Conservation (phyloP, 2,329 filamentous ascomycete species). For the Neoscytalidium dimidiatum region DNA sequence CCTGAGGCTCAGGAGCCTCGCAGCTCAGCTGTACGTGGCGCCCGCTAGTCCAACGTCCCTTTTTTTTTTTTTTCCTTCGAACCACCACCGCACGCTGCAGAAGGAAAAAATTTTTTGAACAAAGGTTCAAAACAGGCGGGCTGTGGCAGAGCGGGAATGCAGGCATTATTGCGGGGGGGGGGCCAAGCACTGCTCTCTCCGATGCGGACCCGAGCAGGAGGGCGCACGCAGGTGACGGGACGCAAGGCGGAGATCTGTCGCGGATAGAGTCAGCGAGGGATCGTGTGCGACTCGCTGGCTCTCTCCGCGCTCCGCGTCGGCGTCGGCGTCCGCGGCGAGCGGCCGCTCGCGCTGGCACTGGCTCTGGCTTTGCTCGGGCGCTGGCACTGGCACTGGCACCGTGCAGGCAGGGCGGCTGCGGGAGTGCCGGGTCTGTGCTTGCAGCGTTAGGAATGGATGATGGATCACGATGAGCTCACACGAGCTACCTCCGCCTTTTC, state of each 20-base stretch:
- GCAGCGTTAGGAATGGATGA: slow-evolving; percentile 16
- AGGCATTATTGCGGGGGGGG: slow-evolving; percentile 10
- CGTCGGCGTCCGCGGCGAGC: slow-evolving; percentile 1
- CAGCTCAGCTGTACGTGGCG: background rate
- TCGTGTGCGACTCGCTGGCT: background rate
- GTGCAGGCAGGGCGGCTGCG: slow-evolving; percentile 7
- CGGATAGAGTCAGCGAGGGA: slow-evolving; percentile 15
- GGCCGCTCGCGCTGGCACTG: no score
- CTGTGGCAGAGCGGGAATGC: slow-evolving; percentile 1
- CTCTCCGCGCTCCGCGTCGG: background rate
- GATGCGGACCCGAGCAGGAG: slow-evolving; percentile 10
- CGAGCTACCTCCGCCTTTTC: slow-evolving; percentile 10
- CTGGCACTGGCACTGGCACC: no score
- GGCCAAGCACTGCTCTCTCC: slow-evolving; percentile 3
- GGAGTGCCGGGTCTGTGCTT: slow-evolving; percentile 19
- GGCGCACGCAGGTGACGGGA: slow-evolving; percentile 1
- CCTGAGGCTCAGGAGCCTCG: background rate
- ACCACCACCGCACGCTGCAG: background rate
- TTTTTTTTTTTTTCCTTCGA: background rate
- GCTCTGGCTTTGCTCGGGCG: no score
- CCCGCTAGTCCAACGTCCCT: background rate
- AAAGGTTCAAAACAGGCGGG: background rate
- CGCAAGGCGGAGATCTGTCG: slow-evolving; percentile 15
- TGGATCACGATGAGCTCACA: slow-evolving; percentile 14
- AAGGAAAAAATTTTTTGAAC: background rate